A percentile compares a stretch with the other conserved stretches of the same genome.
Conservation (phyloP, 2,329 filamentous ascomycete genomes). For the Chaetomium sp. region DNA sequence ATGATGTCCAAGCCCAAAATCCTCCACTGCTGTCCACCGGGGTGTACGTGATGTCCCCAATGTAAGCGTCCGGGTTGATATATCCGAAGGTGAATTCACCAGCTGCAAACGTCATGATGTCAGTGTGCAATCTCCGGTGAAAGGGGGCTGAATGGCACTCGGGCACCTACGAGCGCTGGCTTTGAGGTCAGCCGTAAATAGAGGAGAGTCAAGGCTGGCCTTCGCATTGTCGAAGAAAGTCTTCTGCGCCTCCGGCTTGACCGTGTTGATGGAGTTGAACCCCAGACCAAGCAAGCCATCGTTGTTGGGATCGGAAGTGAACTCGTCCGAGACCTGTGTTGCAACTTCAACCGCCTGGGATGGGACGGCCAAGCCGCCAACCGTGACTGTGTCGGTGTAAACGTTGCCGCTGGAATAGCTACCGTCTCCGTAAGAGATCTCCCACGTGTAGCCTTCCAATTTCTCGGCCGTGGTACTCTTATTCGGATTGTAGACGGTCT, state of each 20-base stretch:
- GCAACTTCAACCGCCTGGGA: slow-evolving; percentile 50
- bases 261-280: slow-evolving; percentile 49
- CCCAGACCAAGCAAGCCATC: slow-evolving; percentile 50
- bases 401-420: slow-evolving; percentile 48
- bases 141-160: background rate
- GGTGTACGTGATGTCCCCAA: slow-evolving; percentile 59
- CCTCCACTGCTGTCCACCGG: slow-evolving; percentile 58
- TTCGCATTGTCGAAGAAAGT: slow-evolving; percentile 48
- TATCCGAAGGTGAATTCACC: slow-evolving; percentile 45
- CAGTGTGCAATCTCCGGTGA: background rate
- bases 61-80: slow-evolving; percentile 60
- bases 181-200: slow-evolving; percentile 43
- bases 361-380: slow-evolving; percentile 46
- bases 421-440: slow-evolving; percentile 49
- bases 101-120: slow-evolving; percentile 30
- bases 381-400: slow-evolving; percentile 47
- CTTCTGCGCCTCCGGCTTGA: slow-evolving; percentile 44
- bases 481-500: slow-evolving; percentile 45
- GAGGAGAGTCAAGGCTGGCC: slow-evolving; percentile 36
- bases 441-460: slow-evolving; percentile 44
- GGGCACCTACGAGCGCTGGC: slow-evolving; percentile 38
- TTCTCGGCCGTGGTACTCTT: slow-evolving; percentile 45
- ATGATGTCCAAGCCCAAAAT: slow-evolving; percentile 62
- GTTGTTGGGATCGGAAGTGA: slow-evolving; percentile 43
- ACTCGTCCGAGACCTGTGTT: slow-evolving; percentile 44